Evolutionary conservation across 2,329 filamentous ascomycete genomes (phyloP), one percentile per base, ranked within the genome.

Genomic region (Monosporascus sp.): DNA sequence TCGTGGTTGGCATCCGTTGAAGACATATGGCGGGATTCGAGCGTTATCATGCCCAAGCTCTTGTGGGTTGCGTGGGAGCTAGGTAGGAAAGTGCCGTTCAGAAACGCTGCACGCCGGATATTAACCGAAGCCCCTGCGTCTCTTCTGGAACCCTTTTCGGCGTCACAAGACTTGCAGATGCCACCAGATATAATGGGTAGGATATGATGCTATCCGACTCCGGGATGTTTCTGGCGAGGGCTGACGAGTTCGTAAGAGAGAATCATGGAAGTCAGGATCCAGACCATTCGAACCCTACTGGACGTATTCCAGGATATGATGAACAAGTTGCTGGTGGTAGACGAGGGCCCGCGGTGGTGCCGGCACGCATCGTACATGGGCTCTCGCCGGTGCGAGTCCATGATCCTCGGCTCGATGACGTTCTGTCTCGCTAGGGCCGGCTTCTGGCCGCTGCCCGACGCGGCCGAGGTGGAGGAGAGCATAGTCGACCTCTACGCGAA

Each of bases 351-450:
- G 3, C 61, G 69, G 9, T 70, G 68, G 67, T 71, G 69, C 34
- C 60, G 58, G 1, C 65, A 70, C 51, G 68, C 68, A 1, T 59
- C 61, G 4, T 71, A 62, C 59, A 69, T 69, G 65, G 68, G 67
- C 0, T 66, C 61, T 6, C 69, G 71, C 48, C 59, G 64, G 8
- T 71, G 69, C 53, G 69, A 71, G 38, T 71, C 67, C 22, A 71
- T 70, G 67, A 70, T 71, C 8, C 58, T 71, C 1, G 67, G 68
- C 1, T 71, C 68, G 1, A 61, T 70, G 52, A 67, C 65, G 1
- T 71, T 69, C 48, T 69, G 68, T 47, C 64, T 71, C 5, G 62
- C 63, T 11, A 56, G 67, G 24, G 66, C 66, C 4, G 62, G 63
- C 7, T 62, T 70, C 3, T 71, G 66, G 68, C 69, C 68, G 3